Evolutionary conservation across 2,329 filamentous ascomycete genomes (phyloP).

Genomic region (Blastomyces percursus): DNA sequence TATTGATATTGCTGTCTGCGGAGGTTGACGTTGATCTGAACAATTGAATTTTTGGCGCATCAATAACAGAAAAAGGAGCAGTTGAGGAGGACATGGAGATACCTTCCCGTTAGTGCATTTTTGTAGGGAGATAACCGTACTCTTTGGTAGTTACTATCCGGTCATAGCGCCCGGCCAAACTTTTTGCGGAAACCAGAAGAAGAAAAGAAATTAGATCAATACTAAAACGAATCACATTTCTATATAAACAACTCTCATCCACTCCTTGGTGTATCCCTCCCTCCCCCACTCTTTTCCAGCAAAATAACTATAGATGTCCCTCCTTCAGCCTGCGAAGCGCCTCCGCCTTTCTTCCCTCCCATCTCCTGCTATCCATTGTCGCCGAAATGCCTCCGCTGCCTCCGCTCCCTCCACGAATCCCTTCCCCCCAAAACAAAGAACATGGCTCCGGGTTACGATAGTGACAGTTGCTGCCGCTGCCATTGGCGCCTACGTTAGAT

Average conservation of each 20-base stretch:
- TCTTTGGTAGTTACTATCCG: not conserved
- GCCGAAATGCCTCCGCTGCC: conserved; percentile 17
- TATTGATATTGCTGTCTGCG: not conserved
- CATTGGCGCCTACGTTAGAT: conserved; percentile 27
- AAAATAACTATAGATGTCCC: not conserved
- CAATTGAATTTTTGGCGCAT: not conserved
- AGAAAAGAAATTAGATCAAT: not conserved
- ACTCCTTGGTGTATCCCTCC: not conserved
- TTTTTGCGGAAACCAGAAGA: not conserved
- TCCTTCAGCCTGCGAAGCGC: not conserved
- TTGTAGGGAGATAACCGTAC: not conserved
- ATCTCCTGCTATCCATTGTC: not conserved
- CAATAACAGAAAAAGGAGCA: not conserved
- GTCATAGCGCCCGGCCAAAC: not conserved
- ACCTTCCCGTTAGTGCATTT: not conserved
- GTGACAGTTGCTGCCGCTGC: conserved; percentile 28
- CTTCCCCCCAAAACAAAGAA: conserved; percentile 18
- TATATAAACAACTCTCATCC: not conserved
- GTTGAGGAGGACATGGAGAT: not conserved
- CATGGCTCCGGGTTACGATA: conserved; percentile 27
- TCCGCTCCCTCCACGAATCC: conserved; percentile 17
- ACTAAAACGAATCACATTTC: not conserved
- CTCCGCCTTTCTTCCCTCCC: not conserved
- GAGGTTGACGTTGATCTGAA: not conserved
- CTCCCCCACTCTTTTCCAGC: not conserved